A percentile compares a stretch with the other conserved stretches of the same genome.
phyloP scores from a whole-genome alignment of 2,329 filamentous ascomycete species.

The Tolypocladium album region DNA sequence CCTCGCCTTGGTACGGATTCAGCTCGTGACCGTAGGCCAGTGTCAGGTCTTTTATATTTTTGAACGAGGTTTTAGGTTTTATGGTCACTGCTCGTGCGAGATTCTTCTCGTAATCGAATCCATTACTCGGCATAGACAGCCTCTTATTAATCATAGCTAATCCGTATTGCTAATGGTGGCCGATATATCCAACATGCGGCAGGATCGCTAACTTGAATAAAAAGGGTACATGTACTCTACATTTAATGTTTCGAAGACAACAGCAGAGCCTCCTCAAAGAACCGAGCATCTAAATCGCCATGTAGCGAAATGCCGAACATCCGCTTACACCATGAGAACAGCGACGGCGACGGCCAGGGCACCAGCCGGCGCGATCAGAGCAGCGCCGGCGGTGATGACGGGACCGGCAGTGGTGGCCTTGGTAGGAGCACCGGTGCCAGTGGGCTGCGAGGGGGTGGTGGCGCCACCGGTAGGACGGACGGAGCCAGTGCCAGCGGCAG shows the following conservation, averaged over 20 bases:
- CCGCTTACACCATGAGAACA: conserved; percentile 3
- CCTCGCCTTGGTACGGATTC: too few relatives aligned
- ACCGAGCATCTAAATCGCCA: neutral
- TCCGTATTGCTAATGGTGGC: neutral
- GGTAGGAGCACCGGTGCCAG: conserved; percentile 1
- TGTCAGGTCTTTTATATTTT: too few relatives aligned
- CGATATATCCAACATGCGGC: neutral
- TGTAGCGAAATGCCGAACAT: neutral
- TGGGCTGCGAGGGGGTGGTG: conserved; percentile 1
- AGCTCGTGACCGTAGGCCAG: too few relatives aligned
- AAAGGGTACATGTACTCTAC: conserved; percentile 1
- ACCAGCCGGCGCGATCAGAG: conserved; percentile 7
- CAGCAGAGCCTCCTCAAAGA: neutral
- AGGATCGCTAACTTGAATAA: neutral
- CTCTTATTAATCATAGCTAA: neutral
- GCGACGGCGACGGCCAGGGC: conserved; percentile 7
- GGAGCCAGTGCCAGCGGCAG: neutral
- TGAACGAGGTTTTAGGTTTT: neutral
- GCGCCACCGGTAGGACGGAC: neutral
- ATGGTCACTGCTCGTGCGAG: neutral
- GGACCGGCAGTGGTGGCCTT: neutral
- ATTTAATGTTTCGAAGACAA: neutral
- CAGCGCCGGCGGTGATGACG: conserved; percentile 6
- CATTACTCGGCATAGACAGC: neutral
- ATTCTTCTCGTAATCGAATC: neutral